These are phyloP conservation scores for Avena insularis DNA, from an alignment of 176 grass and related monocot species.

Conservation along the genomic window DNA sequence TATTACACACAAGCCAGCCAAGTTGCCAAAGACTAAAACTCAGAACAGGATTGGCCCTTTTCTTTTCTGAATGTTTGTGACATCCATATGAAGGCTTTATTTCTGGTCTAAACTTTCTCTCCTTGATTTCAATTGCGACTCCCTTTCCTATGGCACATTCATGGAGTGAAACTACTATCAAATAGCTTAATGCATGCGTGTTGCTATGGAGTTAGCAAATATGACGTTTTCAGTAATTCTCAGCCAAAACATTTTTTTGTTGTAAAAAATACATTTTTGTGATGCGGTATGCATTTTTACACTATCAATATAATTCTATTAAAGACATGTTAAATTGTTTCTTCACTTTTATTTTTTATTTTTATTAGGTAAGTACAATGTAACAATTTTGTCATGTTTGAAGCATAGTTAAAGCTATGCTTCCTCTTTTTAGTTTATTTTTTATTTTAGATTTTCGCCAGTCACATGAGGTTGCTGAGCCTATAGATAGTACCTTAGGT, in stretches of 20 bases:
- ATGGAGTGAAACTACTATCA: background rate
- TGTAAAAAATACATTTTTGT: background rate
- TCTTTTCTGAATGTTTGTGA: conserved; percentile 1
- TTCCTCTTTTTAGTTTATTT: background rate
- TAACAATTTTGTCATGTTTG: background rate
- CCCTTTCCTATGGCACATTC: background rate
- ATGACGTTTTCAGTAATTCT: background rate
- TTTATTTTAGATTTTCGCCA: background rate
- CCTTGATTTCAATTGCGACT: background rate
- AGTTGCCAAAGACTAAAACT: too few relatives aligned
- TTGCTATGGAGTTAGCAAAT: background rate
- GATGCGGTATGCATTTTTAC: background rate
- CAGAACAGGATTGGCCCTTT: too few relatives aligned
- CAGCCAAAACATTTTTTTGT: background rate
- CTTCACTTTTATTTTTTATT: background rate
- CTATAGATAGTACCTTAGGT: background rate
- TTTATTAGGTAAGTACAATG: background rate
- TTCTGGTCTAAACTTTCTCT: background rate
- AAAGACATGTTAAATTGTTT: background rate
- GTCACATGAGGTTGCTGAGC: background rate
- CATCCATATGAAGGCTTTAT: background rate
- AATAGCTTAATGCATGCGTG: background rate
- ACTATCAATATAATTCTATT: background rate
- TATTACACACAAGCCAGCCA: too few relatives aligned
- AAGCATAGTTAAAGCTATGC: background rate